phyloP scores from a whole-genome alignment of 2,329 filamentous ascomycete genomes.

The Fusarium redolens region DNA sequence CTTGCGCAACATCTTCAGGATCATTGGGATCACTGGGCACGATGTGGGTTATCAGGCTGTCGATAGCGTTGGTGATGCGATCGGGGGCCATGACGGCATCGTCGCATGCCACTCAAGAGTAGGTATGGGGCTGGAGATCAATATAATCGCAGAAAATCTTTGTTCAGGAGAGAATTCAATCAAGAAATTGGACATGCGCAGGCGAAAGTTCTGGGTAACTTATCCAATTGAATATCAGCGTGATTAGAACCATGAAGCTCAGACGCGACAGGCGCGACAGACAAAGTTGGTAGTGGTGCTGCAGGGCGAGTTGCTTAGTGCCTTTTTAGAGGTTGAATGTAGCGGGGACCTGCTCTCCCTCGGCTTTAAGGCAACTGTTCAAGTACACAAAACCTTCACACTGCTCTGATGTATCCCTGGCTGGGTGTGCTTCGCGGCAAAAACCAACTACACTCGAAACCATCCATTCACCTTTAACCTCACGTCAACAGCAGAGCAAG shows the following conservation, averaged over 20 bases:
- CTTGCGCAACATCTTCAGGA: constrained; percentile 74
- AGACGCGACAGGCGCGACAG: constrained; percentile 47
- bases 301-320: constrained; percentile 33
- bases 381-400: constrained; percentile 45
- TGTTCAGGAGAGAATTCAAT: neutral
- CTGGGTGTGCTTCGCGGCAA: constrained; percentile 47
- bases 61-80: constrained; percentile 82
- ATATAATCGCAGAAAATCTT: neutral
- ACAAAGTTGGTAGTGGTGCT: constrained; percentile 30
- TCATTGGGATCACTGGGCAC: constrained; percentile 74
- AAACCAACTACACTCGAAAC: constrained; percentile 52
- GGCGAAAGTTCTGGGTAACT: neutral
- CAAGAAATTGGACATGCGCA: neutral
- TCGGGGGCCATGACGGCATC: constrained; percentile 68
- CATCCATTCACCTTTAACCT: constrained; percentile 41
- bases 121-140: neutral
- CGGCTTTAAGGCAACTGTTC: accelerated
- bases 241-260: constrained; percentile 13
- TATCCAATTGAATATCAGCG: constrained; percentile 16
- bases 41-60: constrained; percentile 80
- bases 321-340: constrained; percentile 29
- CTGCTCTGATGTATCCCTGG: constrained; percentile 31
- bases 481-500: constrained; percentile 43
- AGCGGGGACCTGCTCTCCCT: constrained; percentile 23
- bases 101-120: constrained; percentile 46